Percentiles rank a stretch among this genome's conserved stretches.
Conservation (phyloP, 2,329 filamentous ascomycete genomes). For the Cordyceps fumosorosea region DNA sequence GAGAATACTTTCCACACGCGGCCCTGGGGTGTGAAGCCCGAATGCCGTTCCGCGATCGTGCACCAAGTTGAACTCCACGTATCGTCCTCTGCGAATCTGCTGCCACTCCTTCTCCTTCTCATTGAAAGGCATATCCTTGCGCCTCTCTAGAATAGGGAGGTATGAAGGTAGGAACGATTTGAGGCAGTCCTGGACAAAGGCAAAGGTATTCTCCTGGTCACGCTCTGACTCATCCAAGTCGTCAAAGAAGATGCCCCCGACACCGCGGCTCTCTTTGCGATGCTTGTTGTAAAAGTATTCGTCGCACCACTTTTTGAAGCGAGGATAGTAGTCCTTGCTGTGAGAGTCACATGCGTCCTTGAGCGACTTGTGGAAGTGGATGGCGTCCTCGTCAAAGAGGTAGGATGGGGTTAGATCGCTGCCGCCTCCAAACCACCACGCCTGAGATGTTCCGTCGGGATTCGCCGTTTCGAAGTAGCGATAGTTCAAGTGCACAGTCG, state of each 20-base stretch:
- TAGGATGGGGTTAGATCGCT: constrained; percentile 90
- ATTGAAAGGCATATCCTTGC: constrained; percentile 88
- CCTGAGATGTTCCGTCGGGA: constrained; percentile 69
- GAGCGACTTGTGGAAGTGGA: constrained; percentile 91
- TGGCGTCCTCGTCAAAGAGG: constrained; percentile 92
- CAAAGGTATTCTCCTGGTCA: constrained; percentile 82
- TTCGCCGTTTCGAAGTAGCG: constrained; percentile 96
- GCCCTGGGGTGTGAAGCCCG: constrained; percentile 85
- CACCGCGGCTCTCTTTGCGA: constrained; percentile 74
- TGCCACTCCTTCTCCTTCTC: constrained; percentile 92
- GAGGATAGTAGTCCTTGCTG: constrained; percentile 83
- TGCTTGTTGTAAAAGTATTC: constrained; percentile 96
- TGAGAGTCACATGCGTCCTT: constrained; percentile 92
- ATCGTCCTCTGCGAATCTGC: constrained; percentile 86
- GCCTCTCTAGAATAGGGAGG: constrained; percentile 75
- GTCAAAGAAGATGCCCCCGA: constrained; percentile 98
- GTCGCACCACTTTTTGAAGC: constrained; percentile 98
- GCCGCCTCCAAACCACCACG: constrained; percentile 98
- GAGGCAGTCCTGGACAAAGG: constrained; percentile 79
- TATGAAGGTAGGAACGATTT: constrained; percentile 87
- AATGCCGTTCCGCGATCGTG: constrained; percentile 95
- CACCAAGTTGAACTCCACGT: constrained; percentile 97
- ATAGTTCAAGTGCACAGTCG: constrained; percentile 97
- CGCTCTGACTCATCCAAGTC: constrained; percentile 85
- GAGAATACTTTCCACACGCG: constrained; percentile 89